phyloP scores from a whole-genome alignment of 2,329 filamentous ascomycete genomes.

The Didymella pomorum region DNA sequence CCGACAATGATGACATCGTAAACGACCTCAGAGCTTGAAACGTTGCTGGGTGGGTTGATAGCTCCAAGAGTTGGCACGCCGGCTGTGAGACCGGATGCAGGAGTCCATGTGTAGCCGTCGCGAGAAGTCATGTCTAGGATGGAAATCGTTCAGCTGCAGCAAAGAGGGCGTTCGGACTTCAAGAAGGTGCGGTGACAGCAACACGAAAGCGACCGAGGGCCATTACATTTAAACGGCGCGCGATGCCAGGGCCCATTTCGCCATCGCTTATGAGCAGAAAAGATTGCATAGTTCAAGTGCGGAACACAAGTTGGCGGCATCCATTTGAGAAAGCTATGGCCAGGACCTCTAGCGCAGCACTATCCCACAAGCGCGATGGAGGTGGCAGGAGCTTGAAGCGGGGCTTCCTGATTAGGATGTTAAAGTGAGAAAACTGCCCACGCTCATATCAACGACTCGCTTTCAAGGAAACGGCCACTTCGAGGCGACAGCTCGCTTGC shows the following conservation, averaged over 20 bases:
- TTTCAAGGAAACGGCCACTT: neutral
- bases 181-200: neutral
- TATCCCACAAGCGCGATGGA: neutral
- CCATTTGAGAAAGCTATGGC: conserved; percentile 2
- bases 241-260: neutral
- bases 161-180: neutral
- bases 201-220: neutral
- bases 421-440: conserved; percentile 22
- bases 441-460: neutral
- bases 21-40: conserved; percentile 18
- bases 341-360: neutral
- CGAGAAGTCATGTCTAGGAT: conserved; percentile 27
- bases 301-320: conserved; percentile 1
- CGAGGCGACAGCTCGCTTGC: neutral
- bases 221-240: neutral
- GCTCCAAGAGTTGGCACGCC: conserved; percentile 33
- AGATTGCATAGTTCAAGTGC: neutral
- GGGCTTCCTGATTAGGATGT: conserved; percentile 17
- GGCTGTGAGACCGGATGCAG: conserved; percentile 23
- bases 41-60: conserved; percentile 27
- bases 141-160: neutral
- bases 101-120: conserved; percentile 36
- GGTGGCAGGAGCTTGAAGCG: neutral
- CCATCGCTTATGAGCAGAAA: neutral
- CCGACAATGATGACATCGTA: conserved; percentile 39